Evolutionary conservation across 306 rosid species (phyloP), one percentile per base, ranked within the genome.

Genomic region (Argentina anserina): DNA sequence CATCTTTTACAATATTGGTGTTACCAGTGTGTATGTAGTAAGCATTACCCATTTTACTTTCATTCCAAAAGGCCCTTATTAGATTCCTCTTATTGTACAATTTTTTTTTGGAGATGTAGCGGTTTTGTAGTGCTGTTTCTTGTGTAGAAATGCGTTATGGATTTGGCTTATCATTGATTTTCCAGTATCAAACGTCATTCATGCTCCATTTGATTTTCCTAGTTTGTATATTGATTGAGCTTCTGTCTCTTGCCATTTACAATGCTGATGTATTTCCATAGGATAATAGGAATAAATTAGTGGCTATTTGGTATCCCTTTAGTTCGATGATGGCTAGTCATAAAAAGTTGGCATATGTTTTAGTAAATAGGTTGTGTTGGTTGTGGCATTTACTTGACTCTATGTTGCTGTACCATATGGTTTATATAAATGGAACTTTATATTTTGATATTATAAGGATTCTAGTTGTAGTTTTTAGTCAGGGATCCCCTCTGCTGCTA

Each of bases 341-440:
- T 34, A 11, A 49, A 33, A 49, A 31, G n/a, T n/a, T 69, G 31
- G 20, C 45, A 33, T 46, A 28, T 31, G 5, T 31, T 69, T 47
- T 49, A 2, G 13, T 69, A 11, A 31, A 33, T 69, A 31, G 43
- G 26, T 14, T 70, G 36, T 40, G 67, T 33, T 56, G 40, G 23
- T 13, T 31, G 37, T 56, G 60, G 33, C 17, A 13, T 40, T 40
- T 61, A 15, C 73, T 4, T 50, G 31, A 41, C 42, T 73, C 18
- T 41, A 4, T 40, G 73, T 28, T 75, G 43, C 68, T 67, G 39
- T 53, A 12, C 36, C 55, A 40, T 75, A 11, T 11, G 60, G 52
- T 34, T 29, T 45, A 20, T 40, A n/a, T 4, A 53, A 53, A 4
- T 50, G 14, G 47, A 52, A 75, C n/a, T 42, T 39, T 46, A 55